Base-by-base conservation (phyloP, 2,329 filamentous ascomycete species). In the Xylariaceae sp. region DNA sequence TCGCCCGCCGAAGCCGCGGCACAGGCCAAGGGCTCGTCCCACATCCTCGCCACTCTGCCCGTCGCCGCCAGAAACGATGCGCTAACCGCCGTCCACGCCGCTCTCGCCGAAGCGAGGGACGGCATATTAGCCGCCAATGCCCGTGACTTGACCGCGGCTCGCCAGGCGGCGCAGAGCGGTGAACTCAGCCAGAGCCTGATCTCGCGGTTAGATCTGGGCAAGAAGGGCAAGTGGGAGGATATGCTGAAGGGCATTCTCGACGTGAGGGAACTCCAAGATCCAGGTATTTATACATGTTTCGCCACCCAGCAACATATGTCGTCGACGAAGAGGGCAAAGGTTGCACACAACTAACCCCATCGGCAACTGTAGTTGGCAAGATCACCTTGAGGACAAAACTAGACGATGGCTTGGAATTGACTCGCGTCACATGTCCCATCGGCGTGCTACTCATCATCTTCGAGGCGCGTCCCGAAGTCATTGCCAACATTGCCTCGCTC, bases 361-460 rank as follows among this genome's bases (percentile, higher is more conserved):
- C 22, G 22, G 22, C 4, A 27, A 27, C n/a, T 27, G 2, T 42
- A 90, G 89, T 97, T 62, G 92, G 92, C 62, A 87, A 86, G 65
- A 78, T 94, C 47, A 91, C 89, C 38, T 75, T 95, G 63, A 83
- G 87, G 55, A 97, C 90, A 40, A 81, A 85, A 49, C 80, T 99
- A 11, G 94, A 97, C 68, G 87, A 96, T 59, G 87, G 85, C 46
- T 79, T 99, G 46, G 78, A 86, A 45, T 79, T 99, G 52, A 90
- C 96, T 66, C 85, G 91, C 55, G 87, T 96, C 42, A 90, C 89
- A 38, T 96, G 90, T 66, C 94, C 94, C 6, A 97, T 99, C 60
- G 94, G 94, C 52, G 91, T 97, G n/a, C 81, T 99, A 39, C 81
- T 99, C 58, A 94, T 99, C 71, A 97, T 99, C 65, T 99, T 99